Percentiles rank a stretch among this genome's conserved stretches.
Evolutionary conservation across 306 rosid genomes (phyloP).

Genomic region (Prunus mongolica): DNA sequence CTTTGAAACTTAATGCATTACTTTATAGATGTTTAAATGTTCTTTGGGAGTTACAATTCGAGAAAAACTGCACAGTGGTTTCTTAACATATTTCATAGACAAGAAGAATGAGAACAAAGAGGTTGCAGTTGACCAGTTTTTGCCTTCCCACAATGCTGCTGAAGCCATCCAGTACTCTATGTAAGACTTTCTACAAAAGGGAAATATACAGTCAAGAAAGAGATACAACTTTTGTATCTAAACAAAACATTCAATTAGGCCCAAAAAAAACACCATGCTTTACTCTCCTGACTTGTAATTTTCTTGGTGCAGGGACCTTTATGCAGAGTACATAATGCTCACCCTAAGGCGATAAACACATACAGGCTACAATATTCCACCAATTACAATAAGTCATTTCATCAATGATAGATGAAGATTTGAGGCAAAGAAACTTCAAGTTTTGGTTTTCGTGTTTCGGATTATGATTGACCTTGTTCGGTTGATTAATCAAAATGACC

Average conservation of each 20-base stretch:
- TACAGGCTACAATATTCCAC: slow-evolving; percentile 14
- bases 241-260: not conserved
- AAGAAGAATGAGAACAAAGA: slow-evolving; percentile 96
- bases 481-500: not conserved
- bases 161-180: slow-evolving; percentile 84
- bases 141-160: slow-evolving; percentile 57
- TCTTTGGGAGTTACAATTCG: not conserved
- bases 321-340: slow-evolving; percentile 78
- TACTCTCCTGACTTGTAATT: slow-evolving; percentile 13
- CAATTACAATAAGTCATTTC: slow-evolving; percentile 26
- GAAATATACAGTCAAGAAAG: not conserved
- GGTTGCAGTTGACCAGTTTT: slow-evolving; percentile 81
- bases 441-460: not conserved
- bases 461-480: not conserved
- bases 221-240: not conserved
- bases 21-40: not conserved
- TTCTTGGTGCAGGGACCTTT: slow-evolving; percentile 82
- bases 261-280: not conserved
- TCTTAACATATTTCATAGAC: slow-evolving; percentile 52
- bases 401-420: slow-evolving; percentile 5
- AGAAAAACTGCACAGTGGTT: not conserved
- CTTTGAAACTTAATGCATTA: slow-evolving; percentile 11
- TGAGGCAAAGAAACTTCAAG: not conserved
- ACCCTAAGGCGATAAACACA: slow-evolving; percentile 64
- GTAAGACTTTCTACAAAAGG: slow-evolving; percentile 31